Base-by-base conservation (phyloP, 768 basidiomycete genomes). In the Aureoboletus auriporus region DNA sequence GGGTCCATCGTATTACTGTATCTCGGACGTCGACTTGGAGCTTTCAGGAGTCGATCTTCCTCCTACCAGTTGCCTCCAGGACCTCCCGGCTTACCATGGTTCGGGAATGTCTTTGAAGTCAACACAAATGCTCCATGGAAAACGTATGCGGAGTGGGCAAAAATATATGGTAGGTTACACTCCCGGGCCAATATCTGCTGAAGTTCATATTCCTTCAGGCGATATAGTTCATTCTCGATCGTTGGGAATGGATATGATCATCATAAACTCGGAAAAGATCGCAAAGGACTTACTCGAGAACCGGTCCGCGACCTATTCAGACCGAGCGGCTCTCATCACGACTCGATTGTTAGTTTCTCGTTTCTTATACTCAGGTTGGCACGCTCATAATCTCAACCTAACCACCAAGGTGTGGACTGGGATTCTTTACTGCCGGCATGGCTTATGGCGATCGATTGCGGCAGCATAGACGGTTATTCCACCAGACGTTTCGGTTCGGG, bases 401-500 rank as follows among this genome's bases (percentile, higher is more conserved):
- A 2, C 20, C 26, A 6, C 31, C 17, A n/a, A 54, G 53, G 6
- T 29, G 37, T 20, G 53, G 53, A 4, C 0, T 49, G 5, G 52
- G 14, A 8, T 55, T 45, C 33, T 20, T 30, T 8, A 27, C 53
- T 1, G 16, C 11, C 5, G 0, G 36, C 0, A 3, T 54, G 39
- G 38, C n/a, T 1, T 50, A 57, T 3, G 52, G 56, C 1, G 38
- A 58, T n/a, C 9, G 3, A n/a, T 57, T 51, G 56, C 42, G 54
- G 16, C 11, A 48, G 6, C 54, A 56, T 10, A 30, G 55, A 12
- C 55, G 44, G 2, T n/a, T 56, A 17, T 48, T 56, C 16, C 55
- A 56, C 34, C 53, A 56, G 26, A 45, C 54, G 0, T 52, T 56
- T n/a, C 20, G 39, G 4, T 9, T 1, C 0, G 40, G 39, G 0